Evolutionary conservation across 1,284 basidiomycete species (phyloP).

Genomic region (Cutaneotrichosporon dermatis): DNA sequence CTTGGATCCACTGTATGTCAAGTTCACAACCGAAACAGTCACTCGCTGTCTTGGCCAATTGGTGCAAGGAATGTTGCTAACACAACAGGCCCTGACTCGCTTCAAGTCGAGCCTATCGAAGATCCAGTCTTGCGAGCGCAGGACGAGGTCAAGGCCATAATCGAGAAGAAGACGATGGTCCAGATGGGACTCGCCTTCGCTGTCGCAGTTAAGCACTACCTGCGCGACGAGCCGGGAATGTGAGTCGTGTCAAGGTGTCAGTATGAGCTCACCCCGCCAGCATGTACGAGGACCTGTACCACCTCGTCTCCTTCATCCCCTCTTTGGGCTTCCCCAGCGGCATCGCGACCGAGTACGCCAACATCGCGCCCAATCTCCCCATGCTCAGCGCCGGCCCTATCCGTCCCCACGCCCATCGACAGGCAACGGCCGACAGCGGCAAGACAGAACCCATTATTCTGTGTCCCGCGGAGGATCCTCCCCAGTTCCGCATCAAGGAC

Average conservation of each 20-base stretch:
- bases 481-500: slow-evolving; percentile 58
- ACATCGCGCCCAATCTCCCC: slow-evolving; percentile 23
- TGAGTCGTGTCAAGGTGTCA: slow-evolving; percentile 18
- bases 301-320: slow-evolving; percentile 43
- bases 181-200: slow-evolving; percentile 62
- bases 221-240: slow-evolving; percentile 63
- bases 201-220: slow-evolving; percentile 50
- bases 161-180: slow-evolving; percentile 70
- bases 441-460: not conserved
- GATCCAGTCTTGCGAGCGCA: slow-evolving; percentile 48
- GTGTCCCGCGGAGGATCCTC: slow-evolving; percentile 58
- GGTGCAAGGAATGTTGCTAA: too few relatives aligned
- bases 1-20: slow-evolving; percentile 44
- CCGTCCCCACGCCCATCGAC: not conserved
- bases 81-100: slow-evolving; percentile 34
- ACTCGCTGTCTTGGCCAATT: not conserved
- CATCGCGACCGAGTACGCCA: slow-evolving; percentile 27
- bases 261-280: slow-evolving; percentile 13
- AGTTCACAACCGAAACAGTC: too few relatives aligned
- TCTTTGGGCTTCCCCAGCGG: slow-evolving; percentile 34
- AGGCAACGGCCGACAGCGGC: too few relatives aligned
- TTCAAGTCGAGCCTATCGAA: slow-evolving; percentile 17
- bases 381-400: slow-evolving; percentile 9
- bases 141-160: slow-evolving; percentile 52
- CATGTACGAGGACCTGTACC: slow-evolving; percentile 44